Evolutionary conservation across 2,329 filamentous ascomycete species (phyloP).

Genomic region (Diaporthe sp.): DNA sequence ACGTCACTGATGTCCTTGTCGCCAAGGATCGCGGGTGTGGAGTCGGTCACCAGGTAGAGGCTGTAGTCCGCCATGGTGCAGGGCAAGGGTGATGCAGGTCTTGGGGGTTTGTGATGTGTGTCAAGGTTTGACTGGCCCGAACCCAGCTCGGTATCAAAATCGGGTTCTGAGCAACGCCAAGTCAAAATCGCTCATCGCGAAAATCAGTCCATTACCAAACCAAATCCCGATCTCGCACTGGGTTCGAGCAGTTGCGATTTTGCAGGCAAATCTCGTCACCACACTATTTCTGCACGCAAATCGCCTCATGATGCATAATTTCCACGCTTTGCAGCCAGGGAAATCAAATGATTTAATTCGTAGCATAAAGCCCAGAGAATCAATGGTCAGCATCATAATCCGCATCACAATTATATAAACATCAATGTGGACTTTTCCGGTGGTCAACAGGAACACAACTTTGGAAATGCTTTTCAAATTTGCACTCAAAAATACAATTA

Average conservation of each 20-base stretch:
- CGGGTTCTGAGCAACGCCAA: background rate
- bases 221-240: slow-evolving; percentile 30
- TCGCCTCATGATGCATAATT: accelerated
- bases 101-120: background rate
- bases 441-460: no score
- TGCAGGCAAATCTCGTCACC: background rate
- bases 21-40: slow-evolving; percentile 86
- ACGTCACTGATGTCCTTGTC: slow-evolving; percentile 77
- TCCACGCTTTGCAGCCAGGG: no score
- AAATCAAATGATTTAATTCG: background rate
- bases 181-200: slow-evolving; percentile 22
- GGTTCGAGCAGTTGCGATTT: background rate
- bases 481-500: background rate
- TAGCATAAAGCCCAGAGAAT: no score
- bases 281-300: background rate
- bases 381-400: no score
- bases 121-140: background rate
- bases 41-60: slow-evolving; percentile 93
- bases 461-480: no score
- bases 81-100: no score
- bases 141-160: background rate
- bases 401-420: no score
- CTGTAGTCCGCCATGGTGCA: slow-evolving; percentile 74
- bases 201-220: slow-evolving; percentile 14
- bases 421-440: no score